Conservation (phyloP, 805 yeast species). For the Candida rishiriensis region DNA sequence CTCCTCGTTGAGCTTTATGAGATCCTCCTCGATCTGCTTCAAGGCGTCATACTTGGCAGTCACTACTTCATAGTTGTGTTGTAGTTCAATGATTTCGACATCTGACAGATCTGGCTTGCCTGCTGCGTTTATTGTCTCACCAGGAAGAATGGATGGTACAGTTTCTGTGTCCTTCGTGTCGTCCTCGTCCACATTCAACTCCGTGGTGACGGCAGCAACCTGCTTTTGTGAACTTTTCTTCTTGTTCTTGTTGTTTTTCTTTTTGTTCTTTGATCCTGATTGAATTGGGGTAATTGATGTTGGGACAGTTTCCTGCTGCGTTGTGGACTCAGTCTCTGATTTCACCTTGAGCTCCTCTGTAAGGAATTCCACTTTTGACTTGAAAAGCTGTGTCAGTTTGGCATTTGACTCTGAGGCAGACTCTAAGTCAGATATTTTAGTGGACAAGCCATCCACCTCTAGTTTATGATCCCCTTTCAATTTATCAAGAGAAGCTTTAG, state of each 20-base stretch:
- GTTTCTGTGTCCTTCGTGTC: constrained; percentile 19
- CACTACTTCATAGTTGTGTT: constrained; percentile 20
- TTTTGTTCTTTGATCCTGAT: constrained; percentile 4
- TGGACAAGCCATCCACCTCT: constrained; percentile 2
- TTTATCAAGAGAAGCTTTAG: not conserved
- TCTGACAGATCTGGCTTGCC: constrained; percentile 1
- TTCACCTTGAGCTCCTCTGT: constrained; percentile 15
- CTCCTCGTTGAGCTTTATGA: constrained; percentile 6
- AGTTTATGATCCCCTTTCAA: not conserved
- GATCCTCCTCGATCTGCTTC: constrained; percentile 4
- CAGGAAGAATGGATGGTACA: constrained; percentile 4
- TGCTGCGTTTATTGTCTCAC: constrained; percentile 1
- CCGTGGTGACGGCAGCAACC: constrained; percentile 5
- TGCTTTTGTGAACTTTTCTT: constrained; percentile 18
- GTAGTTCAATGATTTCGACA: constrained; percentile 21
- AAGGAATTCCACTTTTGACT: constrained; percentile 22
- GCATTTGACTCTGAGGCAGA: constrained; percentile 20
- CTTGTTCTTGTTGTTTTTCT: constrained; percentile 13
- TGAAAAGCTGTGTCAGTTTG: constrained; percentile 20
- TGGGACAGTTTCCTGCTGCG: not conserved
- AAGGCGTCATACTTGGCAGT: constrained; percentile 7
- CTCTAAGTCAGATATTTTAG: constrained; percentile 13
- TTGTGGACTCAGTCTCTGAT: not conserved
- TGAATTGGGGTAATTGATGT: constrained; percentile 1
- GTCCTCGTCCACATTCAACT: constrained; percentile 15